These are phyloP conservation scores for Stagonosporopsis rhizophila DNA, from an alignment of 2,329 filamentous ascomycete genomes.

Conservation along the genomic window DNA sequence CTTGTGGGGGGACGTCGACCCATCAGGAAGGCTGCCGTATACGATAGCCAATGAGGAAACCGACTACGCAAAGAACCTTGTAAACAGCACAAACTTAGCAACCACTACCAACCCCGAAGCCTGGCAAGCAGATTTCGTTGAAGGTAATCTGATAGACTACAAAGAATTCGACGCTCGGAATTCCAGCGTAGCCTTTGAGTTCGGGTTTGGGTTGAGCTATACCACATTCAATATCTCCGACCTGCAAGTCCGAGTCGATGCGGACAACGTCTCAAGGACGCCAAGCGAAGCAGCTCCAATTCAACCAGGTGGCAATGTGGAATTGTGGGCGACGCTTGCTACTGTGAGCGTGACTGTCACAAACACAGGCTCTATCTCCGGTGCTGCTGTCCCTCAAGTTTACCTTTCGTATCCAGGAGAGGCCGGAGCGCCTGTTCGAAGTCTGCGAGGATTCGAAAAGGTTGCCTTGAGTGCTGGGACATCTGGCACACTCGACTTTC, in stretches of 20 bases:
- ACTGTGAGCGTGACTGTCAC: slow-evolving; percentile 56
- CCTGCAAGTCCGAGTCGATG: slow-evolving; percentile 22
- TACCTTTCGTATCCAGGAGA: slow-evolving; percentile 58
- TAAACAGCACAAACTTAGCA: slow-evolving; percentile 45
- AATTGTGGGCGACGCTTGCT: slow-evolving; percentile 62
- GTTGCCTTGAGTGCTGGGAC: slow-evolving; percentile 53
- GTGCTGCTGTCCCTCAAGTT: slow-evolving; percentile 62
- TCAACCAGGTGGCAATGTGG: slow-evolving; percentile 60
- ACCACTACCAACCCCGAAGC: slow-evolving; percentile 46
- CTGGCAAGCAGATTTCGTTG: slow-evolving; percentile 59
- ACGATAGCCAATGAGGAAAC: slow-evolving; percentile 75
- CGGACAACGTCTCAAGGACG: slow-evolving; percentile 22
- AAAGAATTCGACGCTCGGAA: slow-evolving; percentile 56
- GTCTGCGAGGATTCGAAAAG: slow-evolving; percentile 60
- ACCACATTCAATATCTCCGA: slow-evolving; percentile 45
- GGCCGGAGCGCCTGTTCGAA: slow-evolving; percentile 43
- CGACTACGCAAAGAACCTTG: slow-evolving; percentile 64
- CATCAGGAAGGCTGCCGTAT: slow-evolving; percentile 82
- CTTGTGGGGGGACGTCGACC: slow-evolving; percentile 77
- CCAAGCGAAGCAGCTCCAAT: slow-evolving; percentile 28
- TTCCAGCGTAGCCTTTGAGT: slow-evolving; percentile 41
- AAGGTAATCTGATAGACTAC: slow-evolving; percentile 63
- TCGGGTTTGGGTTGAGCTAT: slow-evolving; percentile 50
- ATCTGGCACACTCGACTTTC: slow-evolving; percentile 53
- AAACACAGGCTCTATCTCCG: slow-evolving; percentile 60